Evolutionary conservation across 768 basidiomycete genomes (phyloP), one percentile per base, ranked within the genome.

Genomic region (Tylopilus subfusipes): DNA sequence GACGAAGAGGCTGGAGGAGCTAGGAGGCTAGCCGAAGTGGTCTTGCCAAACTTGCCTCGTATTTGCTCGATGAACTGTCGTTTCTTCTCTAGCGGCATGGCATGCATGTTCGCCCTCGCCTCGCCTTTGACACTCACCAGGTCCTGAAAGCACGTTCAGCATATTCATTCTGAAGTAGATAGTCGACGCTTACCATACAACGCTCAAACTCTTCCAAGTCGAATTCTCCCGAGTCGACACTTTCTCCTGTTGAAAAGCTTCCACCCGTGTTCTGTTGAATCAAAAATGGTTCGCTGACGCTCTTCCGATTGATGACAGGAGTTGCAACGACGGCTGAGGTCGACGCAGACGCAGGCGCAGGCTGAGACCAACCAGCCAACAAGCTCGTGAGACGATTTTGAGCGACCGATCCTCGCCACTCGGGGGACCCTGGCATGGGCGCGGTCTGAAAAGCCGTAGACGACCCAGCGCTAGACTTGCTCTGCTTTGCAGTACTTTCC

Each of bases 101-200:
- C 68, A 52, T 81, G 74, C 84, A 93, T 86, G 2, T 75, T 78
- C 3, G 72, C 73, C 36, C 88, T 80, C 58, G 82, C 81, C 2
- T 81, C 78, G n/a, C 83, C 88, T 66, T 88, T 90, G 54, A 93
- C 61, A 10, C 82, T 88, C 19, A 93, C 68, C 12, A 85, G 80
- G 56, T 89, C 82, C 92, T 93, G 52, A n/a, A 39, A 39, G 42
- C 48, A 13, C 19, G 4, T 12, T 50, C 46, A 60, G 30, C 19
- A 39, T 51, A 19, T 7, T 22, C 52, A 18, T 24, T 25, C 38
- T 42, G 21, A 25, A 34, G 42, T 4, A 16, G 27, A 50, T 2
- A 29, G 13, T 18, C 8, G n/a, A 18, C 22, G 6, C 83, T 48
- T 63, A 90, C 89, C 64, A 94, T 78, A 75, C 90, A 82, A 39